Evolutionary conservation across 495 filamentous ascomycete species (phyloP).

Genomic region (Penicillium malachiteum): DNA sequence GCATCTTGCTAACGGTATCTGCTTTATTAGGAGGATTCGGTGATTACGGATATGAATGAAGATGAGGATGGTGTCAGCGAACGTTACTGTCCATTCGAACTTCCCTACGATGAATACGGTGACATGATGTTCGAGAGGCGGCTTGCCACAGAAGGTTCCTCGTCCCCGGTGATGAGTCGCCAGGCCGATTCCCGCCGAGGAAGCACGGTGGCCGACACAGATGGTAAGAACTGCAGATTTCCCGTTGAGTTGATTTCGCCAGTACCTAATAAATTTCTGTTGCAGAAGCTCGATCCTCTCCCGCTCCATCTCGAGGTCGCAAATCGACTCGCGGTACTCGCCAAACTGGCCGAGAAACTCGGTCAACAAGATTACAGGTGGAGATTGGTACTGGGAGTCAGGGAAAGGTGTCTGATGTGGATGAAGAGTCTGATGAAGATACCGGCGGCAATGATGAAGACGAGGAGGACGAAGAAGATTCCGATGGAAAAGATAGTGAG

Average conservation of each 20-base stretch:
- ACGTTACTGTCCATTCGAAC: conserved; percentile 65
- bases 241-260: not conserved
- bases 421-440: conserved; percentile 41
- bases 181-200: conserved; percentile 41
- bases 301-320: conserved; percentile 45
- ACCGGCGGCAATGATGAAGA: conserved; percentile 39
- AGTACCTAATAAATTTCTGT: not conserved
- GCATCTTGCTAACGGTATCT: conserved; percentile 4
- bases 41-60: conserved; percentile 58
- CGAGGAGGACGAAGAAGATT: conserved; percentile 32
- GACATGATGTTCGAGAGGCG: conserved; percentile 70
- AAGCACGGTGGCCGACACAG: conserved; percentile 53
- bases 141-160: conserved; percentile 57
- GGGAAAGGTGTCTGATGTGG: conserved; percentile 38
- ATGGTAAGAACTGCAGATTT: conserved; percentile 36
- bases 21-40: conserved; percentile 45
- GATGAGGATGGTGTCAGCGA: conserved; percentile 56
- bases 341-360: conserved; percentile 38
- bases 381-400: conserved; percentile 33
- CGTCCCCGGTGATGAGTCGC: conserved; percentile 55
- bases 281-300: conserved; percentile 50
- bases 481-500: conserved; percentile 16
- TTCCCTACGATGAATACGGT: conserved; percentile 76
- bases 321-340: conserved; percentile 41
- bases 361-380: conserved; percentile 43